These are phyloP conservation scores for Calycina marina DNA, from an alignment of 2,329 filamentous ascomycete species.

Conservation along the genomic window DNA sequence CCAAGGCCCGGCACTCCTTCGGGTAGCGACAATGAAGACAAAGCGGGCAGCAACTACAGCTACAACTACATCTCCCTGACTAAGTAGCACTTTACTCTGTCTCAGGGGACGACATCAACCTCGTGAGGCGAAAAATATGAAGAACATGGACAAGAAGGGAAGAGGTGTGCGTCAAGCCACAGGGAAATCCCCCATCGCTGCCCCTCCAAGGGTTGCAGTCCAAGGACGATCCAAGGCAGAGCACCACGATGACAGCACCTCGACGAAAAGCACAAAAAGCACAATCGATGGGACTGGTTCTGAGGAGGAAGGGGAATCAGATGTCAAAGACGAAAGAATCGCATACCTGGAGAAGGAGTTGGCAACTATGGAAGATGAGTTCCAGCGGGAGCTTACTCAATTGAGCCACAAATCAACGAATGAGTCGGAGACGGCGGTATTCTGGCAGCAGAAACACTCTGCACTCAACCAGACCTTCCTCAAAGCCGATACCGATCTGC, in stretches of 20 bases:
- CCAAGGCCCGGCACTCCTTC: too few relatives aligned
- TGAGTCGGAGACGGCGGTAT: conserved; percentile 39
- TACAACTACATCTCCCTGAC: too few relatives aligned
- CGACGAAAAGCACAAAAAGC: conserved; percentile 10
- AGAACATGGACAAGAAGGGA: conserved; percentile 1
- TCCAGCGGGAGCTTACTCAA: conserved; percentile 36
- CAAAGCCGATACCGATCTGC: conserved; percentile 36
- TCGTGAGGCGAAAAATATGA: neutral
- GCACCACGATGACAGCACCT: conserved; percentile 7
- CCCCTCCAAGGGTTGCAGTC: conserved; percentile 14
- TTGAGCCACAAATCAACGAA: conserved; percentile 28
- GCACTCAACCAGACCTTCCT: conserved; percentile 36
- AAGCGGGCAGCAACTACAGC: too few relatives aligned
- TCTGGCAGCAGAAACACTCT: conserved; percentile 43
- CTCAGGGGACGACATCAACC: too few relatives aligned
- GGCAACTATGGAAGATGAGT: conserved; percentile 36
- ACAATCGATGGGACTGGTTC: conserved; percentile 5
- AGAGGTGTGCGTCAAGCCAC: neutral
- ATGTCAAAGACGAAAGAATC: conserved; percentile 37
- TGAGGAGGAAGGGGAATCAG: conserved; percentile 4
- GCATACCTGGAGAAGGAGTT: conserved; percentile 37
- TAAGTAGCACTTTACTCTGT: too few relatives aligned
- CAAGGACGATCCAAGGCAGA: conserved; percentile 10
- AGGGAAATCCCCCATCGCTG: conserved; percentile 12
- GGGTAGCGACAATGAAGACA: too few relatives aligned